Conservation (phyloP, 2,329 filamentous ascomycete species). For the Fusarium coicis region DNA sequence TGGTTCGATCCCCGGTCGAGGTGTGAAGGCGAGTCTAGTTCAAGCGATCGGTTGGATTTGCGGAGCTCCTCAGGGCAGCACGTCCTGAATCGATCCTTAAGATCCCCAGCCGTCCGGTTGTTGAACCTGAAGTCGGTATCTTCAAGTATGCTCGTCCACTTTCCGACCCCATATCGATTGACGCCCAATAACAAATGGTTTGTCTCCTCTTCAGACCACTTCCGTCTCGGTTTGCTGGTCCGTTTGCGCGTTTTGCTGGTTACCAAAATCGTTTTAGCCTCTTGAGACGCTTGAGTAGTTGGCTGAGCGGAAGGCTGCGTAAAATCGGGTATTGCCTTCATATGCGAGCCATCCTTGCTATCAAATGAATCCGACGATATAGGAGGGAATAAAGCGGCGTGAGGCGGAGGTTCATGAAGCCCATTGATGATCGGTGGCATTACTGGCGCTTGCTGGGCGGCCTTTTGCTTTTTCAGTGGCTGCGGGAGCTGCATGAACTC, state of each 20-base stretch:
- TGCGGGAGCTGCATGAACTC: conserved; percentile 73
- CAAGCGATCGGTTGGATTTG: conserved; percentile 49
- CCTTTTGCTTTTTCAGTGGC: conserved; percentile 72
- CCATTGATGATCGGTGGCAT: conserved; percentile 75
- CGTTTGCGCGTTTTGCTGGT: conserved; percentile 61
- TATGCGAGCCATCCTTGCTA: conserved; percentile 57
- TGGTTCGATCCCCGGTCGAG: conserved; percentile 45
- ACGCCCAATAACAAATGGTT: conserved; percentile 71
- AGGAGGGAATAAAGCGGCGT: conserved; percentile 71
- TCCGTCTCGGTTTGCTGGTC: conserved; percentile 67
- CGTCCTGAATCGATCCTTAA: conserved; percentile 74
- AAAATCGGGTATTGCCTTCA: conserved; percentile 57
- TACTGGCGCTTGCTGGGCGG: conserved; percentile 61
- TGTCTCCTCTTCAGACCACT: conserved; percentile 74
- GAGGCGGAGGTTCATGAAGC: conserved; percentile 69
- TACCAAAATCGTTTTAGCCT: conserved; percentile 45
- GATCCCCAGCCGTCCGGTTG: conserved; percentile 68
- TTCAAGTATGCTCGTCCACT: conserved; percentile 72
- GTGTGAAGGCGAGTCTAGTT: conserved; percentile 38
- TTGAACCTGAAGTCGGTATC: conserved; percentile 71
- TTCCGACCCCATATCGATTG: conserved; percentile 70
- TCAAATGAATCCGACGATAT: conserved; percentile 68
- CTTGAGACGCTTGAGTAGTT: conserved; percentile 44
- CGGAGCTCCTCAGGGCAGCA: conserved; percentile 72
- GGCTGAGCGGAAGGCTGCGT: conserved; percentile 41